These are phyloP conservation scores for Canavalia gladiata DNA, from an alignment of 306 rosid genomes.

Conservation along the genomic window DNA sequence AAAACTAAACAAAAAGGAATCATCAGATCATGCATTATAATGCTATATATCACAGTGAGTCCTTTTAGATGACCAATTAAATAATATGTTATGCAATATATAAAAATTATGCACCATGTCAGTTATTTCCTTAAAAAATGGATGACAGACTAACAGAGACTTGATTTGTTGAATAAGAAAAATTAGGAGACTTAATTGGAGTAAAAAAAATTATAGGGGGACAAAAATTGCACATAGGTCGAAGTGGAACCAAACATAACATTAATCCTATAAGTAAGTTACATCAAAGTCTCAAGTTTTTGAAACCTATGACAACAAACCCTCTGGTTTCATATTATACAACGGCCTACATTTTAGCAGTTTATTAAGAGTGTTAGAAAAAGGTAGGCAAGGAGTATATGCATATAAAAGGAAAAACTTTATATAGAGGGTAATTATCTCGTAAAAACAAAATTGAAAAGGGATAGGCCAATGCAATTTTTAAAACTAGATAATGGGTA, in stretches of 20 bases:
- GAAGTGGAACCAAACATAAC: neutral
- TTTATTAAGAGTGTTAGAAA: constrained; percentile 30
- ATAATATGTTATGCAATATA: neutral
- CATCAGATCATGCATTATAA: neutral
- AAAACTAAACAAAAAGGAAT: neutral
- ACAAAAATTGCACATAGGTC: neutral
- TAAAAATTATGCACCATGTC: neutral
- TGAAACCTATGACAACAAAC: neutral
- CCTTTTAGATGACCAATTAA: neutral
- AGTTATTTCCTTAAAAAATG: neutral
- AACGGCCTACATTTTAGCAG: neutral
- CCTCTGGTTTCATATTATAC: neutral
- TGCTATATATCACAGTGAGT: neutral
- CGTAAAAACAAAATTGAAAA: neutral
- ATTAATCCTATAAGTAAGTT: neutral
- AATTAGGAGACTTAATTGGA: neutral
- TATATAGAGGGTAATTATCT: neutral
- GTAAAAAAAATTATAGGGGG: neutral
- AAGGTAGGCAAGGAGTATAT: neutral
- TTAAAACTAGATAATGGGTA: neutral
- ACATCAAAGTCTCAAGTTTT: constrained; percentile 13
- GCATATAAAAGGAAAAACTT: neutral
- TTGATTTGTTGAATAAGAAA: neutral
- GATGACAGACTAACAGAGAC: neutral
- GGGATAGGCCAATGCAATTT: neutral